A percentile compares a stretch with the other conserved stretches of the same genome.
Conservation (phyloP, 345 rosid genomes). For the Geranium brycei region DNA sequence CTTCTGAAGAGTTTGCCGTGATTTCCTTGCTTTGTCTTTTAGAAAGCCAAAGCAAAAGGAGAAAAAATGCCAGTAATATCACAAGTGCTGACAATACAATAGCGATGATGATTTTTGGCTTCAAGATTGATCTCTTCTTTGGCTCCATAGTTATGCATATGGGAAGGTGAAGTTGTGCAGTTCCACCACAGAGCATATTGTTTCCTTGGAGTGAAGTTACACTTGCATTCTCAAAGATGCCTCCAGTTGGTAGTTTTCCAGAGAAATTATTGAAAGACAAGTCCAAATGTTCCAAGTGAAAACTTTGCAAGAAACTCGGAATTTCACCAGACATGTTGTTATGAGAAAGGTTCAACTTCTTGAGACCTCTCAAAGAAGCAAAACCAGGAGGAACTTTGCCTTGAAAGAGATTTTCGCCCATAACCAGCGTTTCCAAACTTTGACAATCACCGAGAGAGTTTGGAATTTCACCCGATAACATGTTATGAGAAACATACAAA, state of each 20-base stretch:
- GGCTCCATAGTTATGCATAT: background rate
- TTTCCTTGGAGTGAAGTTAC: constrained; percentile 4
- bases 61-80: background rate
- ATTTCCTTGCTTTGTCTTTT: background rate
- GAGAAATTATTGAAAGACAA: constrained; percentile 15
- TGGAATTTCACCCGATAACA: constrained; percentile 5
- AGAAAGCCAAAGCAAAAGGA: background rate
- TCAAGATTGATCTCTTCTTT: background rate
- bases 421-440: constrained; percentile 3
- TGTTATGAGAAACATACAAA: constrained; percentile 7
- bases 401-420: constrained; percentile 2
- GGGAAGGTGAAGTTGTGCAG: background rate
- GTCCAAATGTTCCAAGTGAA: constrained; percentile 4
- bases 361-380: background rate
- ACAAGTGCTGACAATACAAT: background rate
- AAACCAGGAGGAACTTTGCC: constrained; percentile 3
- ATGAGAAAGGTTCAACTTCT: background rate
- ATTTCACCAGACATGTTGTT: constrained; percentile 1
- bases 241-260: constrained; percentile 11
- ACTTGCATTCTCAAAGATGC: constrained; percentile 10
- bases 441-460: background rate
- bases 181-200: constrained; percentile 11
- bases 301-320: constrained; percentile 5
- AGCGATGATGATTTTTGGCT: background rate
- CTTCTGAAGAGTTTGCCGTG: background rate